Evolutionary conservation across 768 basidiomycete genomes (phyloP), one percentile per base, ranked within the genome.

Genomic region (Suillus placidus): DNA sequence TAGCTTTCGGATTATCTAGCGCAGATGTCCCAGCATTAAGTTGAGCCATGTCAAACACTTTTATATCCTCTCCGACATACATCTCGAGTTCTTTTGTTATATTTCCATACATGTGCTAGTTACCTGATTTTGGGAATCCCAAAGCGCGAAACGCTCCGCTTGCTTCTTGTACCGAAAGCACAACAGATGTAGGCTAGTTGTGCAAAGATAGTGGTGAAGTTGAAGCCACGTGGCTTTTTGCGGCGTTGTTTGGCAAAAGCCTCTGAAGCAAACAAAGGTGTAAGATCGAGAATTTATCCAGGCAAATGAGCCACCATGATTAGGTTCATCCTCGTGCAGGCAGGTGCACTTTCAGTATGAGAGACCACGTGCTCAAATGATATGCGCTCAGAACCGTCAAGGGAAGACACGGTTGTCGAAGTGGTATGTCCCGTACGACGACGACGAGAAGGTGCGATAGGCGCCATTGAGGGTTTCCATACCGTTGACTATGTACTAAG

Each of bases 341-440:
- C 92, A 47, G 64, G 61, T 76, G 81, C 62, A 5, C 30, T 61
- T 54, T 23, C 5, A 35, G 51, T n/a, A 16, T 65, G 38, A 9
- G 1, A 8, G 52, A 66, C n/a, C n/a, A 20, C 26, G 12, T 51
- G 5, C 70, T 49, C 20, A 30, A 57, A 7, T 56, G 52, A 68
- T 56, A 51, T 62, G 32, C 26, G 40, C 26, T 38, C 52, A 99
- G 95, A 99, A 99, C 76, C 89, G 97, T 47, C 97, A 99, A 81
- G 97, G 97, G 20, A 99, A 99, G 82, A 99, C 97, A 4, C 85
- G 97, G 64, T 78, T 99, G 60, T 95, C 94, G 12, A 99, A 99
- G 79, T 99, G 97, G 97, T 99, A 99, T 81, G 94, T 94, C 34
- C 97, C 97, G 1, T 99, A 95, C 71, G 96, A 98, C 71, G 97